Conservation (phyloP, 139 green algal genomes). For the Asterochloris erici region DNA sequence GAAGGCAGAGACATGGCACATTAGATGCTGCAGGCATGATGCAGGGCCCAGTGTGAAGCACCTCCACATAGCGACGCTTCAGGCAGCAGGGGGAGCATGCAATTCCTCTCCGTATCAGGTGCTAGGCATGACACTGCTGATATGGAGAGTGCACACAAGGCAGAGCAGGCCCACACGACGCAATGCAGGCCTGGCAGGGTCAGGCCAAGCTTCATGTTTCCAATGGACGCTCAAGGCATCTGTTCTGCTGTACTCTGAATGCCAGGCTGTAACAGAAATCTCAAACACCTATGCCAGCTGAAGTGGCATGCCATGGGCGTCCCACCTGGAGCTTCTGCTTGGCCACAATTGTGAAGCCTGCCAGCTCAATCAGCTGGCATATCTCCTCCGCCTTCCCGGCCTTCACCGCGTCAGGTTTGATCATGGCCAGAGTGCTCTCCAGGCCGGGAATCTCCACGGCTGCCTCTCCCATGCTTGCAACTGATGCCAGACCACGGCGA, state of each 20-base stretch:
- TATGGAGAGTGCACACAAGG: not conserved
- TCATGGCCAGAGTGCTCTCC: slow-evolving; percentile 61
- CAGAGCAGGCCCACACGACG: not conserved
- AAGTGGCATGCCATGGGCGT: not conserved
- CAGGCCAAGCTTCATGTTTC: not conserved
- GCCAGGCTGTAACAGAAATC: no score
- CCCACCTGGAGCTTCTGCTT: slow-evolving; percentile 58
- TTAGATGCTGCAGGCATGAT: no score
- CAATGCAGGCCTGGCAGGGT: not conserved
- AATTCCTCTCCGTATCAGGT: no score
- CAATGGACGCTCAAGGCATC: not conserved
- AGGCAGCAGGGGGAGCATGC: no score
- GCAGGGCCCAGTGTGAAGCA: no score
- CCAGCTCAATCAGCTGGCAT: slow-evolving; percentile 60
- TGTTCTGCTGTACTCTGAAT: not conserved
- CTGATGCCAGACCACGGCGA: not conserved
- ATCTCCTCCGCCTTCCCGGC: slow-evolving; percentile 62
- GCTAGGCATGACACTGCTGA: no score
- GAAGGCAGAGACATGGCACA: no score
- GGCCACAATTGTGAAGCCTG: slow-evolving; percentile 69
- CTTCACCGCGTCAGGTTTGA: slow-evolving; percentile 73
- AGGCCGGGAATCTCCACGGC: not conserved
- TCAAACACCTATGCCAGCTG: no score
- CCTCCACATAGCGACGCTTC: no score
- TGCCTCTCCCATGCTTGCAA: not conserved